phyloP scores from a whole-genome alignment of 192 early-diverging fungal species.

The Haplosporangium gracile region DNA sequence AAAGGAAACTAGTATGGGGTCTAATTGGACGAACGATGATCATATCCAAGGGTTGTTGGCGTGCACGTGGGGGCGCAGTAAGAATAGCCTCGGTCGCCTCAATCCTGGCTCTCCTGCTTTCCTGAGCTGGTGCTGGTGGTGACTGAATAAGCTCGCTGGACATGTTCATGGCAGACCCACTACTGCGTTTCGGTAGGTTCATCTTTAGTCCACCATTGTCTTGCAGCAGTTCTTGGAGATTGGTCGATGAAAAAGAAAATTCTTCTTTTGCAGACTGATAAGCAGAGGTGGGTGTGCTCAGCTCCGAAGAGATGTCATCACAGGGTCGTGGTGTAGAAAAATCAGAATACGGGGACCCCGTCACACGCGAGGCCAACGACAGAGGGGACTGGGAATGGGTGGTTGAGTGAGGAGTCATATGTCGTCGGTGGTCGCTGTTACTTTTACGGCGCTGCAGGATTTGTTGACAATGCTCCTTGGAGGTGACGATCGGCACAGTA shows the following conservation, averaged over 20 bases:
- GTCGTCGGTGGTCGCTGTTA: not conserved
- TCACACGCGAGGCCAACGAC: not conserved
- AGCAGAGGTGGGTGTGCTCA: not conserved
- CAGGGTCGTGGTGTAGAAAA: constrained; percentile 3
- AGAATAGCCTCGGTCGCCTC: not conserved
- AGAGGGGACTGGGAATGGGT: not conserved
- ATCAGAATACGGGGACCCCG: not conserved
- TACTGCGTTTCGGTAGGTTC: not conserved
- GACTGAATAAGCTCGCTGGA: not conserved
- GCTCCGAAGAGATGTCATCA: not conserved
- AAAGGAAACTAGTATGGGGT: not conserved
- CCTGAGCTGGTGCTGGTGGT: not conserved
- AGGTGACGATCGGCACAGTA: constrained; percentile 31
- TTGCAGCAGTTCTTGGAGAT: not conserved
- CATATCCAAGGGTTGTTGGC: constrained; percentile 19
- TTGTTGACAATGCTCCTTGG: constrained; percentile 16
- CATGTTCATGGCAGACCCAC: not conserved
- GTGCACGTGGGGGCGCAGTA: not conserved
- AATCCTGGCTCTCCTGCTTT: not conserved
- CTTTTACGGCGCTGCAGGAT: not conserved
- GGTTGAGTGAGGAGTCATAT: not conserved
- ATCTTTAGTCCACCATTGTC: not conserved
- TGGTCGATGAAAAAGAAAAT: not conserved
- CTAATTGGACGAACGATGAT: constrained; percentile 29
- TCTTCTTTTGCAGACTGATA: constrained; percentile 27